A percentile compares a stretch with the other conserved stretches of the same genome.
Evolutionary conservation across 345 rosid species (phyloP).

Genomic region (Salix dunnii): DNA sequence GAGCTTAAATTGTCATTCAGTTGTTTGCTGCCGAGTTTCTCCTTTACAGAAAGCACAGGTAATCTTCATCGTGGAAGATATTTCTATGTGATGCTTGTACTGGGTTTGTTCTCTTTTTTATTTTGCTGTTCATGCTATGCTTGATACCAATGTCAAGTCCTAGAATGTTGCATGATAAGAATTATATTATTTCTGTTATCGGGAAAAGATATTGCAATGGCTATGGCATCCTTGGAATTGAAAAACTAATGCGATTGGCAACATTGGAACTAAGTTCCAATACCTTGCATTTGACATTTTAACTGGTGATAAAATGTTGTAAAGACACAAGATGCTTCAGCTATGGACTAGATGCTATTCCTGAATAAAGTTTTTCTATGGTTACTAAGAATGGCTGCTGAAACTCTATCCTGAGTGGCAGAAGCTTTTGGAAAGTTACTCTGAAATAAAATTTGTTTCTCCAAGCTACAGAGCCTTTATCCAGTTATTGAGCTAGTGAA

Average conservation of each 20-base stretch:
- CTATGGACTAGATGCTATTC: conserved; percentile 1
- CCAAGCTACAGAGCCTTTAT: neutral
- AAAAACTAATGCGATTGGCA: neutral
- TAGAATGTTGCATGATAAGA: neutral
- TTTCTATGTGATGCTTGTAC: conserved; percentile 8
- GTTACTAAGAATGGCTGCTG: neutral
- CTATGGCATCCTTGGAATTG: neutral
- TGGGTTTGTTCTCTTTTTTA: neutral
- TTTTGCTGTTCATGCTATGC: neutral
- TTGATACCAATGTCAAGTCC: neutral
- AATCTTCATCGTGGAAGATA: conserved; percentile 13
- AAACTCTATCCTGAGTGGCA: neutral
- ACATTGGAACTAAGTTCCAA: neutral
- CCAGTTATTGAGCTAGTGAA: neutral
- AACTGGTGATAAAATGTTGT: neutral
- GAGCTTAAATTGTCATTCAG: conserved; percentile 93
- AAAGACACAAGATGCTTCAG: neutral
- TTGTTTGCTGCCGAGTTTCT: conserved; percentile 98
- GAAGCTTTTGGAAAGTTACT: neutral
- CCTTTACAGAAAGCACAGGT: conserved; percentile 99
- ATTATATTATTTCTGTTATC: neutral
- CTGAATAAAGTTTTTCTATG: neutral
- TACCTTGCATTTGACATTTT: neutral
- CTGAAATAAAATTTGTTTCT: neutral
- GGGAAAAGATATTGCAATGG: neutral